A percentile compares a stretch with the other conserved stretches of the same genome.
Conservation (phyloP, 2,329 filamentous ascomycete species). For the Trichoderma sp. region DNA sequence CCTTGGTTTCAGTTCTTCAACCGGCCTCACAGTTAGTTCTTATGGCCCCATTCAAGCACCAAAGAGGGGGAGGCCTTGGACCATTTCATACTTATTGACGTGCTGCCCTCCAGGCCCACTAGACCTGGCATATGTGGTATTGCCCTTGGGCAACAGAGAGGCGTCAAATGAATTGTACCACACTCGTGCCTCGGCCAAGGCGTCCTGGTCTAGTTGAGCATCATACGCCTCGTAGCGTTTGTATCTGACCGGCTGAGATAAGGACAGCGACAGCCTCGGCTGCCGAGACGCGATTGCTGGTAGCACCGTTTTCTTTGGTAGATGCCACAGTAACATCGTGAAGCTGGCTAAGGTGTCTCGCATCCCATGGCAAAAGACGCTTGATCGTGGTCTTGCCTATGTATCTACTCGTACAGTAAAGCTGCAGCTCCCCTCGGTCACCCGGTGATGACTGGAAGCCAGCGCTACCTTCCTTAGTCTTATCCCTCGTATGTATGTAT, state of each 20-base stretch:
- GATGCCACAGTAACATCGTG: neutral
- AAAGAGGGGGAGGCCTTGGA: neutral
- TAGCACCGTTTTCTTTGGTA: neutral
- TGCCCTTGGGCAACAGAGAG: slow-evolving; percentile 47
- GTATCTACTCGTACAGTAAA: neutral
- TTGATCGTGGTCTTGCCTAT: neutral
- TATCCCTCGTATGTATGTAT: neutral
- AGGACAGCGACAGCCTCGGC: neutral
- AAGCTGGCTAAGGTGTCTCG: neutral
- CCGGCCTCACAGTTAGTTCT: slow-evolving; percentile 40
- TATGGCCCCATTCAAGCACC: slow-evolving; percentile 27
- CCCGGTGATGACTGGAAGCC: neutral
- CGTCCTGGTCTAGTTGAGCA: slow-evolving; percentile 47
- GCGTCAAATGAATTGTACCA: slow-evolving; percentile 49
- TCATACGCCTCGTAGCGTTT: slow-evolving; percentile 49
- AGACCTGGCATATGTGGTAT: slow-evolving; percentile 54
- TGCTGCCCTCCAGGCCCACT: slow-evolving; percentile 61
- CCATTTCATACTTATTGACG: slow-evolving; percentile 54
- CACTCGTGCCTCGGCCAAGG: slow-evolving; percentile 48
- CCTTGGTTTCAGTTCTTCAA: slow-evolving; percentile 58
- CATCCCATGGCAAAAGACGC: neutral
- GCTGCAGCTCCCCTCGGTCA: neutral
- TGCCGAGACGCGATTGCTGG: neutral
- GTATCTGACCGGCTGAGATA: slow-evolving; percentile 22
- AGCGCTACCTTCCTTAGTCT: neutral